phyloP scores from a whole-genome alignment of 352 stramenopile genomes.

The Globisporangium polare region DNA sequence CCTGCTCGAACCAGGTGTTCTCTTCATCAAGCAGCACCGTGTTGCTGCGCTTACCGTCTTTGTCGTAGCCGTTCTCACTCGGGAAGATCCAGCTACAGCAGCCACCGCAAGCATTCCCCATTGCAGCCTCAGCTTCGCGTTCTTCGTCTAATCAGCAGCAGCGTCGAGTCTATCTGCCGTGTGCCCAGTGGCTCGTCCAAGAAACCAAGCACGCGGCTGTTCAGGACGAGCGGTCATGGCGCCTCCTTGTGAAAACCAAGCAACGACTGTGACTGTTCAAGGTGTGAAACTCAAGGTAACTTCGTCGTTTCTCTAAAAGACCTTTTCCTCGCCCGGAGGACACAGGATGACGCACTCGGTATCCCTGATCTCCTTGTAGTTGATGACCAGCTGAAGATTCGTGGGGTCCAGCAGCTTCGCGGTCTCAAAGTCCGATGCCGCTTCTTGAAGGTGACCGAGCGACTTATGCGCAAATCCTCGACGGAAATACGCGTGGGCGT shows the following conservation, averaged over 20 bases:
- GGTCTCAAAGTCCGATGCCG: constrained; percentile 67
- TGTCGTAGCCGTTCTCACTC: neutral
- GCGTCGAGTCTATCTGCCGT: neutral
- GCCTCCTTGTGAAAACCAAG: constrained; percentile 1
- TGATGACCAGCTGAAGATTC: constrained; percentile 69
- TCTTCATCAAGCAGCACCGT: constrained; percentile 18
- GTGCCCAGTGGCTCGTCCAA: neutral
- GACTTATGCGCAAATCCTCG: constrained; percentile 70
- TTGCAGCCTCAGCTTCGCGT: neutral
- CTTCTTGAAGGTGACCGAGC: constrained; percentile 47
- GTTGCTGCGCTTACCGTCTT: constrained; percentile 13
- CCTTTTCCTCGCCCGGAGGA: constrained; percentile 54
- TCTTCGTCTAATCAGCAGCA: neutral
- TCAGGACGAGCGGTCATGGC: constrained; percentile 1
- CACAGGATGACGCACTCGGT: constrained; percentile 75
- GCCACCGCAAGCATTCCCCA: constrained; percentile 16
- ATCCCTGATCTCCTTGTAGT: constrained; percentile 73
- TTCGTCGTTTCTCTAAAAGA: constrained; percentile 20
- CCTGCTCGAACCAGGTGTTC: constrained; percentile 58
- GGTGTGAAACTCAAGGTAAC: neutral
- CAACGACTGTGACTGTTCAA: constrained; percentile 11
- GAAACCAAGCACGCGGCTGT: constrained; percentile 6
- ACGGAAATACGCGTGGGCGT: constrained; percentile 82
- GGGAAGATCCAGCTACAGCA: constrained; percentile 21
- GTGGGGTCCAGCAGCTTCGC: constrained; percentile 58